phyloP scores from a whole-genome alignment of 805 yeast genomes.

The Cyberlindnera xylosilytica region DNA sequence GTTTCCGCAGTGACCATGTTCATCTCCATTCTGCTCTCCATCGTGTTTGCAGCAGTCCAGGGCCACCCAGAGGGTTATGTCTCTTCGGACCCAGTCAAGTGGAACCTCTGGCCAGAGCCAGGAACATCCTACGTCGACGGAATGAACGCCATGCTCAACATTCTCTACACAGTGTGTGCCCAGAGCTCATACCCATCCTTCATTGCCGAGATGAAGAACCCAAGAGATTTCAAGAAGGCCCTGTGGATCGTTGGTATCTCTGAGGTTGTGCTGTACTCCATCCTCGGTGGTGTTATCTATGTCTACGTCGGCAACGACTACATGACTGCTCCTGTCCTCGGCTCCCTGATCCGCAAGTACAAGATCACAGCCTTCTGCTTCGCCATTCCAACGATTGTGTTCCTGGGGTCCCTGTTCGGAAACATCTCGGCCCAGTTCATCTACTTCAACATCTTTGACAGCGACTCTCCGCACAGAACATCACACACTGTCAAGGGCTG shows the following conservation, averaged over 20 bases:
- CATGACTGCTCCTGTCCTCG: slow-evolving; percentile 57
- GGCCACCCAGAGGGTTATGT: slow-evolving; percentile 42
- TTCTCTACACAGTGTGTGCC: slow-evolving; percentile 59
- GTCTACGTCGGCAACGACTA: slow-evolving; percentile 53
- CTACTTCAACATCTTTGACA: slow-evolving; percentile 42
- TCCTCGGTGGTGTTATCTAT: slow-evolving; percentile 53
- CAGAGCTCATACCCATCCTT: slow-evolving; percentile 61
- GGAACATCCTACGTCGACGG: slow-evolving; percentile 50
- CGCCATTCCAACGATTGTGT: slow-evolving; percentile 54
- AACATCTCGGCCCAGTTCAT: slow-evolving; percentile 52
- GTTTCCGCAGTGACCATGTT: slow-evolving; percentile 55
- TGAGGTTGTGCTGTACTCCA: slow-evolving; percentile 45
- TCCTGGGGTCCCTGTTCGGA: slow-evolving; percentile 52
- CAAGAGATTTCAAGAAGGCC: slow-evolving; percentile 54
- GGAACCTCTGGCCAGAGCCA: slow-evolving; percentile 43
- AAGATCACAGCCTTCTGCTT: slow-evolving; percentile 55
- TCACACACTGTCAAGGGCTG: slow-evolving; percentile 50
- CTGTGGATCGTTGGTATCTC: slow-evolving; percentile 45
- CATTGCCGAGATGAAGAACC: slow-evolving; percentile 54
- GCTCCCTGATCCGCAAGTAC: slow-evolving; percentile 41
- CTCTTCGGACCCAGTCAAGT: slow-evolving; percentile 36
- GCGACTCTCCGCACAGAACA: slow-evolving; percentile 39
- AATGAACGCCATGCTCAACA: slow-evolving; percentile 54
- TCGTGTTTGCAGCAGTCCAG: slow-evolving; percentile 53
- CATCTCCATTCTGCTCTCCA: slow-evolving; percentile 47